Evolutionary conservation across 768 basidiomycete species (phyloP).

Genomic region (Gymnopilus dilepis): DNA sequence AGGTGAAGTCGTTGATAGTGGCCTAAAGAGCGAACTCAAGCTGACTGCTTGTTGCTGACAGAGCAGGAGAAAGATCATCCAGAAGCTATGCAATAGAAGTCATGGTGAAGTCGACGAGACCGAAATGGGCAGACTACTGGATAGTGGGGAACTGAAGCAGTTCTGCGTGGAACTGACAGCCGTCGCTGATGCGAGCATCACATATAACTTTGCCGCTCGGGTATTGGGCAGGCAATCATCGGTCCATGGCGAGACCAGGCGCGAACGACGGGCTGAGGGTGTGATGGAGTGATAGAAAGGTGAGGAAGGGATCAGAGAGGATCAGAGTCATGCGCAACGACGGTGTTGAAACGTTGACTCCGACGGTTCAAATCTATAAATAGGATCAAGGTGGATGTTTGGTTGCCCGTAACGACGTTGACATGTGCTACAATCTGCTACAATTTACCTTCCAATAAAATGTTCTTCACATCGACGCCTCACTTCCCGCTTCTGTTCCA

Average conservation of each 20-base stretch:
- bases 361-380: not conserved
- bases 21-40: not conserved
- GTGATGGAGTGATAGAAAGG: slow-evolving; percentile 16
- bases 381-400: not conserved
- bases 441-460: not conserved
- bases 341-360: slow-evolving; percentile 1
- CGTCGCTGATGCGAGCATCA: slow-evolving; percentile 17
- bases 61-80: slow-evolving; percentile 38
- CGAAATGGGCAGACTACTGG: slow-evolving; percentile 44
- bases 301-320: not conserved
- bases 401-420: slow-evolving; percentile 2
- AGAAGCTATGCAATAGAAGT: slow-evolving; percentile 42
- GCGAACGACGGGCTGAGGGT: slow-evolving; percentile 17
- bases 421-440: not conserved
- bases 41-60: slow-evolving; percentile 19
- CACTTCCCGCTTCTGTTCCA: not conserved
- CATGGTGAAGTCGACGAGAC: slow-evolving; percentile 33
- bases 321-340: not conserved
- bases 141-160: slow-evolving; percentile 47
- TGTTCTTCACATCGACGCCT: not conserved
- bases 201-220: slow-evolving; percentile 16
- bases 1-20: slow-evolving; percentile 33
- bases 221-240: slow-evolving; percentile 14
- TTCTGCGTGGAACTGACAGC: slow-evolving; percentile 45
- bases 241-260: slow-evolving; percentile 13